These are phyloP conservation scores for Xylaria sp. DNA, from an alignment of 2,329 filamentous ascomycete genomes.

Conservation along the genomic window DNA sequence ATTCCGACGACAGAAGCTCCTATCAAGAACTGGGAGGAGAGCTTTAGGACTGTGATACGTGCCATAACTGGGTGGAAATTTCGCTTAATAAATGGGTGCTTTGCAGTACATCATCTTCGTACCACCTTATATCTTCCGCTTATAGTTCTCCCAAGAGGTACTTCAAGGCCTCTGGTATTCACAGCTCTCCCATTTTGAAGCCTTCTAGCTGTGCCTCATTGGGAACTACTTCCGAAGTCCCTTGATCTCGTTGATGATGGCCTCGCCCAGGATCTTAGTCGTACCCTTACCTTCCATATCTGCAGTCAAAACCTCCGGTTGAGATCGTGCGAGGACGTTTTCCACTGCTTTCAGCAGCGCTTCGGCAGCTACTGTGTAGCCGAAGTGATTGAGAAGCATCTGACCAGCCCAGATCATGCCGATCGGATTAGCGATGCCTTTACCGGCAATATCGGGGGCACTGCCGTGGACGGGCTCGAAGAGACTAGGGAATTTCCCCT, in stretches of 20 bases:
- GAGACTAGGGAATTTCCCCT: conserved; percentile 67
- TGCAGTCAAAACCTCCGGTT: conserved; percentile 63
- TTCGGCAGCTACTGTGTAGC: conserved; percentile 66
- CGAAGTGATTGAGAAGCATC: conserved; percentile 75
- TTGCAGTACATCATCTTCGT: no score
- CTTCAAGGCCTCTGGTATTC: no score
- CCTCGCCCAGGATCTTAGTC: conserved; percentile 69
- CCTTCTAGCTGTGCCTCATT: no score
- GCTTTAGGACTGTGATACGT: no score
- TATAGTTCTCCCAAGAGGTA: no score
- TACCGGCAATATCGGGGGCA: conserved; percentile 72
- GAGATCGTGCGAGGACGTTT: conserved; percentile 53
- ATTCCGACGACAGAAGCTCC: no score
- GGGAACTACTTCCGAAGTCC: background rate
- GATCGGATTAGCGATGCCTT: conserved; percentile 71
- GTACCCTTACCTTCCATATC: conserved; percentile 69
- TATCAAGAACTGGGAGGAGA: no score
- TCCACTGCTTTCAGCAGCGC: conserved; percentile 49
- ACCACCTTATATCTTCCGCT: no score
- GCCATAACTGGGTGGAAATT: no score
- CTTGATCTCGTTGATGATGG: conserved; percentile 45
- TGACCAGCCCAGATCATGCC: conserved; percentile 76
- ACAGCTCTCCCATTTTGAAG: no score
- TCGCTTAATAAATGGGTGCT: no score
- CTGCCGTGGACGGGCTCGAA: conserved; percentile 74